Evolutionary conservation across 768 basidiomycete species (phyloP), one percentile per base, ranked within the genome.

Genomic region (Lactarius hengduanensis): DNA sequence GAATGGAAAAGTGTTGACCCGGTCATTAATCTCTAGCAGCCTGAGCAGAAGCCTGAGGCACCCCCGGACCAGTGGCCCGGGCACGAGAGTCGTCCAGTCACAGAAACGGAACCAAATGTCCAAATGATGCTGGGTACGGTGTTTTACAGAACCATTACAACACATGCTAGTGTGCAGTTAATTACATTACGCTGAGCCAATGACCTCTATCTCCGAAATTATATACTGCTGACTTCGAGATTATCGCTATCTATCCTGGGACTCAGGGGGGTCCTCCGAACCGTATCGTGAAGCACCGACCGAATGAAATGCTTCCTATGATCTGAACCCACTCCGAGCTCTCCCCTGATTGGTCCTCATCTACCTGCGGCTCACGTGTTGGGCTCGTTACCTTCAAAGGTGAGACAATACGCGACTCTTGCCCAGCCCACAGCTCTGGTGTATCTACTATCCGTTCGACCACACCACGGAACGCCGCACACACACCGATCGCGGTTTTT

Each of bases 401-500:
- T 1, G 56, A 15, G 63, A 71, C 72, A 38, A 69, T 74, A 36
- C 30, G 54, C 36, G 65, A 61, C 26, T 71, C 62, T 26, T 76
- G 69, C 26, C 83, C 32, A 1, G 7, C 83, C 91, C 91, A 94
- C 57, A 95, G 77, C 74, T 88, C 89, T 0, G 92, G 91, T 0
- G 90, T 92, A 43, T 91, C 90, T 57, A 95, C 69, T 63, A 96
- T 95, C 78, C 83, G 82, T 73, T 85, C 83, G 20, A 96, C 92
- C 3, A 96, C 84, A 62, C 90, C 88, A 56, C 81, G 77, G 72
- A 89, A 89, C 2, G 88, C 86, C 47, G 91, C 90, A 47, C 80
- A 80, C 9, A 97, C 94, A 16, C 90, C 89, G 0, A 91, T 80
- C 10, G 88, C 84, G 0, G 92, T 96, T 85, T 97, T 97, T 0